Conservation (phyloP, 2,329 filamentous ascomycete species). For the Chaetomium globosum region DNA sequence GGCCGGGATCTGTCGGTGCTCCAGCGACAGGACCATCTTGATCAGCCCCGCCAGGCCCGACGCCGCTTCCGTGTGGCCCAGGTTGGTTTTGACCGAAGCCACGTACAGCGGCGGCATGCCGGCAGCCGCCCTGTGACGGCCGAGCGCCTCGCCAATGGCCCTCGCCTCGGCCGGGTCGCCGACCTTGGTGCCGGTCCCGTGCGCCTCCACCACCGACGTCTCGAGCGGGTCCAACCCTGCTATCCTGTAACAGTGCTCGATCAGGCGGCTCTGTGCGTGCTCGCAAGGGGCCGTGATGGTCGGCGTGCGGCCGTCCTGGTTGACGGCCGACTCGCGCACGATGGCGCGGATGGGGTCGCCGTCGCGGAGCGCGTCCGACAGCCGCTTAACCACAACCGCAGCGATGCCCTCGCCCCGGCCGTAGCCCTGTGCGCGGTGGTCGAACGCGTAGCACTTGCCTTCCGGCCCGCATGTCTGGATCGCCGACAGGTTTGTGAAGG, state of each 20-base stretch:
- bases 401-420: constrained; percentile 40
- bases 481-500: not conserved
- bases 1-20: constrained; percentile 40
- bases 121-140: not conserved
- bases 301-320: constrained; percentile 46
- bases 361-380: constrained; percentile 46
- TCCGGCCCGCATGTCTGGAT: not conserved
- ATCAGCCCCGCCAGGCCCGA: constrained; percentile 45
- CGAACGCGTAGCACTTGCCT: constrained; percentile 36
- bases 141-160: constrained; percentile 30
- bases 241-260: constrained; percentile 38
- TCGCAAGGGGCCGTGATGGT: constrained; percentile 47
- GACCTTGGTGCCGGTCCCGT: constrained; percentile 26
- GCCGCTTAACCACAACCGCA: constrained; percentile 47
- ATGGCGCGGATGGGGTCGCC: constrained; percentile 44
- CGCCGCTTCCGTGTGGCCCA: constrained; percentile 45
- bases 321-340: constrained; percentile 40
- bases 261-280: constrained; percentile 39
- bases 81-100: constrained; percentile 36
- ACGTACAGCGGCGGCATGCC: constrained; percentile 27
- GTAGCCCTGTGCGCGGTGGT: constrained; percentile 42
- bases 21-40: constrained; percentile 39
- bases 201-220: constrained; percentile 36
- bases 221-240: constrained; percentile 20
- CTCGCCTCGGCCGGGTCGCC: constrained; percentile 38